Evolutionary conservation across 2,329 filamentous ascomycete species (phyloP).

Genomic region (Drechslerella dactyloides): DNA sequence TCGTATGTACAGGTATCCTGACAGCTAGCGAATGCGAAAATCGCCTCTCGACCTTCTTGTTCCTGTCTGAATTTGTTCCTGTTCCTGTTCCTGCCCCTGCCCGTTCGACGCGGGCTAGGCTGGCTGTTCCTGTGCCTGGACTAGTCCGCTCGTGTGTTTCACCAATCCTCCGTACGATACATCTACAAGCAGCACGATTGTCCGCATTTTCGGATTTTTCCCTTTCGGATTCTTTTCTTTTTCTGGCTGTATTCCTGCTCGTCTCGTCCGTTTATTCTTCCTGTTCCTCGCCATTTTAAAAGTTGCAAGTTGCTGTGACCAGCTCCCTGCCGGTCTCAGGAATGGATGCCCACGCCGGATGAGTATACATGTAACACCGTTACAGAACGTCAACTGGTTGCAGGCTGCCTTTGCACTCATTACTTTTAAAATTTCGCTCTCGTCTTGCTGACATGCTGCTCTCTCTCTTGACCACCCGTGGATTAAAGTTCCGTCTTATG

Average conservation of each 20-base stretch:
- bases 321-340: constrained; percentile 26
- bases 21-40: constrained; percentile 20
- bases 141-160: not conserved
- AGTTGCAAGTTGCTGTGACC: no score
- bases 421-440: no score
- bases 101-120: not conserved
- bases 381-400: not conserved
- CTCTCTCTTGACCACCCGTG: no score
- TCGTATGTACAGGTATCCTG: not conserved
- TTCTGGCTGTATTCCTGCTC: constrained; percentile 2
- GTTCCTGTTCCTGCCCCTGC: constrained; percentile 22
- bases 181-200: no score
- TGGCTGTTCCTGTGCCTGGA: constrained; percentile 2
- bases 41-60: constrained; percentile 7
- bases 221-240: constrained; percentile 18
- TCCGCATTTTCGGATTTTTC: no score
- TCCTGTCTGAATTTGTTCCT: constrained; percentile 13
- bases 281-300: no score
- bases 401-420: not conserved
- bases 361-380: constrained; percentile 3
- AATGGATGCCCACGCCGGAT: constrained; percentile 21
- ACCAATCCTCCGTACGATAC: no score
- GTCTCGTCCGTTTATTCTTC: not conserved
- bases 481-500: no score
- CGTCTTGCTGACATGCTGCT: no score